phyloP scores from a whole-genome alignment of 2,329 filamentous ascomycete genomes.

The Penicillium polonicum region DNA sequence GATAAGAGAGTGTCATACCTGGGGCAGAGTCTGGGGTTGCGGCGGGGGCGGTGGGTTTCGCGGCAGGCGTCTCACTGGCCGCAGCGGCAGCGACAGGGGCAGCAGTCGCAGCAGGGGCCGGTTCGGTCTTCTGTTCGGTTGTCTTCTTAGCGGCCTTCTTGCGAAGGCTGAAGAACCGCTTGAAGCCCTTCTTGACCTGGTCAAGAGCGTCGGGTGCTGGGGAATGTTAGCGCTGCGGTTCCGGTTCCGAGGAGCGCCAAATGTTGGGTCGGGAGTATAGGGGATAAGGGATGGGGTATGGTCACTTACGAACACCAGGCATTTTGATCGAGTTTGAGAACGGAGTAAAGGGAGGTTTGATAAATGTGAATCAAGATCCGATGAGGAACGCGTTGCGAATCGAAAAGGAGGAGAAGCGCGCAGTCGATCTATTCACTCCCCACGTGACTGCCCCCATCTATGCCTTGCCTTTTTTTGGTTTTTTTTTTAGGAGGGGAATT shows the following conservation, averaged over 20 bases:
- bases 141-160: conserved; percentile 9
- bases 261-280: background rate
- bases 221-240: background rate
- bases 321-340: background rate
- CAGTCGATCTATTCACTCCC: background rate
- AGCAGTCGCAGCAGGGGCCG: background rate
- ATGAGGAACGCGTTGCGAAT: background rate
- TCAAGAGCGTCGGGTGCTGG: conserved; percentile 6
- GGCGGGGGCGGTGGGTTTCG: background rate
- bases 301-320: conserved; percentile 13
- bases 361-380: background rate
- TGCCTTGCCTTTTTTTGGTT: background rate
- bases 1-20: background rate
- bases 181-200: conserved; percentile 12
- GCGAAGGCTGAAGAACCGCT: conserved; percentile 7
- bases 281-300: background rate
- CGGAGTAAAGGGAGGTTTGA: background rate
- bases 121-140: background rate
- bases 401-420: conserved; percentile 5
- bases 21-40: background rate
- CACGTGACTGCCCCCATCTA: background rate
- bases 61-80: background rate
- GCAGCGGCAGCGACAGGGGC: background rate
- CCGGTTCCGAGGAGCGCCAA: background rate
- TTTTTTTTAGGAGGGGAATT: background rate